Percentiles rank a stretch among this genome's conserved stretches.
Conservation (phyloP, 2,329 filamentous ascomycete genomes). For the Hypoxylon sp. region DNA sequence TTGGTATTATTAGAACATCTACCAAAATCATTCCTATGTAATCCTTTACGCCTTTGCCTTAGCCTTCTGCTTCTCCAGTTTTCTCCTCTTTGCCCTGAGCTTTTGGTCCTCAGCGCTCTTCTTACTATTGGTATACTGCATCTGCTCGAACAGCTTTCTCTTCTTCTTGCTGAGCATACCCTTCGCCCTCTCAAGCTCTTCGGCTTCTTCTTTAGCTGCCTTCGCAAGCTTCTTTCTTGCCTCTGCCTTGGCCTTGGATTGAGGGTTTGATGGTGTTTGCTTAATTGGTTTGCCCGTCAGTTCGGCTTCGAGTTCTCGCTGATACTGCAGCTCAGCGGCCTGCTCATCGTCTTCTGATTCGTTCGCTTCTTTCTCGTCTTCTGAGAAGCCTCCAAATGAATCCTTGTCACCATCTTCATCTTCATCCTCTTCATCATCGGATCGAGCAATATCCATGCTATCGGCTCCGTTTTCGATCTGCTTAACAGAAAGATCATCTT, state of each 20-base stretch:
- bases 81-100: conserved; percentile 90
- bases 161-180: conserved; percentile 99
- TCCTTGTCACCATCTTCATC: conserved; percentile 62
- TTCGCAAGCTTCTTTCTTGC: conserved; percentile 77
- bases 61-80: conserved; percentile 76
- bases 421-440: conserved; percentile 63
- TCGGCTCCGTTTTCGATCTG: conserved; percentile 61
- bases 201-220: conserved; percentile 81
- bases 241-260: conserved; percentile 76
- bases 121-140: conserved; percentile 95
- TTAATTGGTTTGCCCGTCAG: conserved; percentile 77
- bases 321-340: conserved; percentile 77
- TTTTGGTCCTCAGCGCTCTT: conserved; percentile 91
- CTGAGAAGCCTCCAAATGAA: conserved; percentile 67
- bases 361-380: conserved; percentile 60
- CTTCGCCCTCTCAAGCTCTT: conserved; percentile 92
- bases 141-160: conserved; percentile 96
- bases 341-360: conserved; percentile 70
- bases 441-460: conserved; percentile 66
- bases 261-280: conserved; percentile 65
- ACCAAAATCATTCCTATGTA: conserved; percentile 25
- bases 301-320: conserved; percentile 94
- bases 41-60: conserved; percentile 51
- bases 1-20: conserved; percentile 45
- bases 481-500: conserved; percentile 62